phyloP scores from a whole-genome alignment of 805 yeast genomes.

The Saturnispora zaruensis region DNA sequence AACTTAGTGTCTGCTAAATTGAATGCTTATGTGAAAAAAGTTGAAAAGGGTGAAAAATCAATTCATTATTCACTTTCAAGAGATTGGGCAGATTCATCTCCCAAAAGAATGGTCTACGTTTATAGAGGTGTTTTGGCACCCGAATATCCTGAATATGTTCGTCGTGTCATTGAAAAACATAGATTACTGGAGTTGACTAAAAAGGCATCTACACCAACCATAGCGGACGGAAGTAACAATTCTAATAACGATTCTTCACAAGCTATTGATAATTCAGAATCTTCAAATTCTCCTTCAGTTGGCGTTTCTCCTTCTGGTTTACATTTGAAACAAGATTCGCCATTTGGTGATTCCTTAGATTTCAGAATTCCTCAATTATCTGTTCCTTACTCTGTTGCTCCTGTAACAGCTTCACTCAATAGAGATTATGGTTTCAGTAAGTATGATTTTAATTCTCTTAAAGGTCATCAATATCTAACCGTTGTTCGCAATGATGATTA shows the following conservation, averaged over 20 bases:
- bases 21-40: slow-evolving; percentile 73
- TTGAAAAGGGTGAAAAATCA: slow-evolving; percentile 72
- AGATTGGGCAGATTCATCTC: slow-evolving; percentile 88
- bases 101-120: slow-evolving; percentile 82
- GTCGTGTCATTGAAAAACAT: slow-evolving; percentile 50
- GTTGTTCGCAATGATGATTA: slow-evolving; percentile 2
- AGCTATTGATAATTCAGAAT: slow-evolving; percentile 3
- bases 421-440: slow-evolving; percentile 1
- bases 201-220: slow-evolving; percentile 9
- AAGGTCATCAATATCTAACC: slow-evolving; percentile 9
- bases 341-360: slow-evolving; percentile 28
- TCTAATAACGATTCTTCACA: not conserved
- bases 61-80: slow-evolving; percentile 68
- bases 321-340: slow-evolving; percentile 21
- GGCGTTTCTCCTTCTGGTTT: slow-evolving; percentile 24
- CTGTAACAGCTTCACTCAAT: slow-evolving; percentile 59
- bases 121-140: slow-evolving; percentile 69
- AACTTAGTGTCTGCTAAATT: slow-evolving; percentile 74
- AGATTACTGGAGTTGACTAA: slow-evolving; percentile 24
- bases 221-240: not conserved
- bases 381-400: slow-evolving; percentile 69
- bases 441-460: slow-evolving; percentile 8
- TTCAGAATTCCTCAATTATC: slow-evolving; percentile 31
- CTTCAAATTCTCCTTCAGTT: slow-evolving; percentile 6
- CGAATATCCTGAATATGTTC: slow-evolving; percentile 69